Evolutionary conservation across 345 rosid genomes (phyloP).

Genomic region (Arabidopsis suecica): DNA sequence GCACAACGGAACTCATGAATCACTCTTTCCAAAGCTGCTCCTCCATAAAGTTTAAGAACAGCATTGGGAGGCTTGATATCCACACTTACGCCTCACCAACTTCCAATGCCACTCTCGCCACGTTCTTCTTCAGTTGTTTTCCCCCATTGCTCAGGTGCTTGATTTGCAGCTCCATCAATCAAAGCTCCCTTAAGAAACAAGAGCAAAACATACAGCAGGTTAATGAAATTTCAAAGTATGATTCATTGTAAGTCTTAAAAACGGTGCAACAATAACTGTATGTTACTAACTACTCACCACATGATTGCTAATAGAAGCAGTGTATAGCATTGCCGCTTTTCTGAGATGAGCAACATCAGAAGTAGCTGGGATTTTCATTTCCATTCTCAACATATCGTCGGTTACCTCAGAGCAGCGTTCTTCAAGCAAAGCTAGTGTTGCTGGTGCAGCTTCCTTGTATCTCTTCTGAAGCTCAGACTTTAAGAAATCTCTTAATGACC

Average conservation of each 20-base stretch:
- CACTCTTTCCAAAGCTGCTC: constrained; percentile 98
- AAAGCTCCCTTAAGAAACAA: constrained; percentile 68
- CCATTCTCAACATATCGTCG: constrained; percentile 67
- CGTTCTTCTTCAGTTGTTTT: constrained; percentile 86
- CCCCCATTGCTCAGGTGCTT: constrained; percentile 98
- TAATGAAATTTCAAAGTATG: background rate
- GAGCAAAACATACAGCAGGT: background rate
- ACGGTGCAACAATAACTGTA: background rate
- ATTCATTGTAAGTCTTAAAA: background rate
- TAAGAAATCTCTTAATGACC: constrained; percentile 78
- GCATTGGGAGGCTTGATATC: constrained; percentile 89
- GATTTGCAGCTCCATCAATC: constrained; percentile 98
- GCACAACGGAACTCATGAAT: constrained; percentile 96
- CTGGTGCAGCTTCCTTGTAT: constrained; percentile 92
- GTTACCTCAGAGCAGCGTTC: constrained; percentile 81
- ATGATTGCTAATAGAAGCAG: constrained; percentile 86
- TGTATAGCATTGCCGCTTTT: constrained; percentile 80
- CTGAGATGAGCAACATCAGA: constrained; percentile 91
- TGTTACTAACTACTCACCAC: constrained; percentile 59
- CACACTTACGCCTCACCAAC: constrained; percentile 88
- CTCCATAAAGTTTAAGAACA: constrained; percentile 89
- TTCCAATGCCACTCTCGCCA: constrained; percentile 85
- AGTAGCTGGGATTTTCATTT: constrained; percentile 78
- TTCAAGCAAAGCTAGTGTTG: constrained; percentile 96
- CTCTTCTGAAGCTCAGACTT: constrained; percentile 95